phyloP scores from a whole-genome alignment of 495 filamentous ascomycete species.

The Xylaria flabelliformis region DNA sequence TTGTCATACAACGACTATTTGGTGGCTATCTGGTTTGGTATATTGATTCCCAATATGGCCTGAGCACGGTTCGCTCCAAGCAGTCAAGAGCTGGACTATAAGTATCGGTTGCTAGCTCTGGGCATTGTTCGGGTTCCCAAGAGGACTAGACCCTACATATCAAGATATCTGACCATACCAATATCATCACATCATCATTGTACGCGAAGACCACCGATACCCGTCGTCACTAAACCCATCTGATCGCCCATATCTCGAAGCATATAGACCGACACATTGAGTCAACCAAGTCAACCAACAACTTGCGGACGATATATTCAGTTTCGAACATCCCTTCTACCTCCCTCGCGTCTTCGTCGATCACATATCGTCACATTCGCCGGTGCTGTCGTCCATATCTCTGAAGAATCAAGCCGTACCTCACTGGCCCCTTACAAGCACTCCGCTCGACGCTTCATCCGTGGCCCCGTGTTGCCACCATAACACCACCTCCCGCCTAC shows the following conservation, averaged over 20 bases:
- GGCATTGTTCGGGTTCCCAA: slow-evolving; percentile 12
- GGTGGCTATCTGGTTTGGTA: slow-evolving; percentile 36
- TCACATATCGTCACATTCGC: background rate
- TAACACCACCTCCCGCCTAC: background rate
- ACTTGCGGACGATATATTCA: slow-evolving; percentile 11
- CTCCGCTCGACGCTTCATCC: slow-evolving; percentile 10
- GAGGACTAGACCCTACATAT: slow-evolving; percentile 7
- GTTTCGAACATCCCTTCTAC: background rate
- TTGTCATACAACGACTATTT: slow-evolving; percentile 40
- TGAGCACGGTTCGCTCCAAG: slow-evolving; percentile 24
- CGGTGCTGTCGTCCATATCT: background rate
- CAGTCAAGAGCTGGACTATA: slow-evolving; percentile 15
- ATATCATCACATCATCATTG: slow-evolving; percentile 4
- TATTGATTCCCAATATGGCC: slow-evolving; percentile 40
- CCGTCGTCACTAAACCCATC: background rate
- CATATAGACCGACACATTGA: background rate
- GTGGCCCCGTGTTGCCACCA: slow-evolving; percentile 27
- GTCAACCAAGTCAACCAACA: slow-evolving; percentile 6
- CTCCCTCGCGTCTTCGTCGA: background rate
- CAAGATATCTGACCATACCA: slow-evolving; percentile 9
- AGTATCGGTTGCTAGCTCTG: slow-evolving; percentile 22
- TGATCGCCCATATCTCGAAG: background rate
- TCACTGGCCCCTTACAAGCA: background rate
- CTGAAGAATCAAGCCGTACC: slow-evolving; percentile 9
- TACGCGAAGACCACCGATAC: background rate